Evolutionary conservation across 2,329 filamentous ascomycete genomes (phyloP), one percentile per base, ranked within the genome.

Genomic region (Cercospora brassicicola): DNA sequence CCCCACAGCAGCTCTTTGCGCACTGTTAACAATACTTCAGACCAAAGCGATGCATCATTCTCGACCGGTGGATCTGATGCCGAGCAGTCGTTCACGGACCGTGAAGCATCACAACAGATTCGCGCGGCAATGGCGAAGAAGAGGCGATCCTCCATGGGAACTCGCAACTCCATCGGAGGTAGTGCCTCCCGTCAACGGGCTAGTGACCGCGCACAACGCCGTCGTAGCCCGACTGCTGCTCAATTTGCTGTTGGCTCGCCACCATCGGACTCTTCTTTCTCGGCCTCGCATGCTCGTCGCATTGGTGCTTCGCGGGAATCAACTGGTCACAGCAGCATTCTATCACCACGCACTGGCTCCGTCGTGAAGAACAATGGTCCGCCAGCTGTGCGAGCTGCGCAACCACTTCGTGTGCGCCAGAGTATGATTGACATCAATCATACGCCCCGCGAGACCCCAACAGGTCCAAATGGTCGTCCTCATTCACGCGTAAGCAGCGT

Each of bases 221-320:
- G 86, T 59, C 84, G 87, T 67, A 88, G 86, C 70, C 87, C 86
- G 6, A 85, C 84, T 53, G 74, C 77, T 10, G 80, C 73, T 18
- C 62, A 63, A n/a, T 66, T 81, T 59, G 78, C 80, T 4, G 69
- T 72, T 79, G 83, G 20, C 79, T 82, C 64, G 64, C 86, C 87
- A 13, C 86, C 87, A 1, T 85, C 82, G 62, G 86, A 88, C 71
- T 86, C 85, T 7, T 76, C 89, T 78, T 90, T 91, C 78, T 89
- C 87, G 0, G 87, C 88, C 26, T 84, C 86, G 64, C 88, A 90
- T 69, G 88, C 89, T 28, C 83, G 89, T 53, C 83, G 89, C 13
- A 90, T 91, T 87, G 88, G 86, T 75, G 85, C 83, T 59, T 85
- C 88, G 72, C 86, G 87, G 51, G 81, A 83, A 59, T 84, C 86